Evolutionary conservation across 352 stramenopile species (phyloP), one percentile per base, ranked within the genome.

Genomic region (Globisporangium emineosum): DNA sequence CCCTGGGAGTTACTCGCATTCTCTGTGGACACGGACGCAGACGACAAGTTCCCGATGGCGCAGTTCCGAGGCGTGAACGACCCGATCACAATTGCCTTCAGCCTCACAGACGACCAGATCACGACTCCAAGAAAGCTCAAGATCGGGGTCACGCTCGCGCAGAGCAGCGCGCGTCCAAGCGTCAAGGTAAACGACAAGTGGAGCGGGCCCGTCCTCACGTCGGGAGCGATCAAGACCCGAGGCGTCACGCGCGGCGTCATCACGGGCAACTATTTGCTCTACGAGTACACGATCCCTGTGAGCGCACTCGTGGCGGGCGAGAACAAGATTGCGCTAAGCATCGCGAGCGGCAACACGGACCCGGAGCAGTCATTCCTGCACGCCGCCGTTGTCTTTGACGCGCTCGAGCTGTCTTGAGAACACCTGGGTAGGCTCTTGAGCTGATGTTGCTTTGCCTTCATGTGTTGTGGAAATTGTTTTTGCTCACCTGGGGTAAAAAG

Each of bases 51-150:
- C 66, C 77, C 77, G 0, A 73, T 81, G 63, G 78, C 74, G 27
- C 70, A 76, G 6, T 85, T 85, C 55, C 78, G 78, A 17, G 65
- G 58, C 19, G 70, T 83, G 30, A 85, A 85, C 59, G 74, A 81
- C 51, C 70, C 65, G 3, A 68, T 75, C 23, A 74, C 68, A 0
- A 66, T 85, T 57, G 65, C 60, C 0, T 83, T 82, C 57, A 56
- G 43, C 9, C 65, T 85, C 21, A 73, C 70, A 3, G 64, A 47
- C 0, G 25, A 57, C 0, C 68, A 83, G 59, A 72, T 72, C 0
- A n/a, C 55, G 9, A 59, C 57, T 5, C 21, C 68, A 0, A 65
- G 63, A 35, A 79, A 62, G 50, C 65, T 86, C 27, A 68, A 69
- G 51, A 79, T 86, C 56, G 77, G 77, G 2, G 32, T 83, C 23